phyloP scores from a whole-genome alignment of 495 filamentous ascomycete genomes.

The Neurospora sp. region DNA sequence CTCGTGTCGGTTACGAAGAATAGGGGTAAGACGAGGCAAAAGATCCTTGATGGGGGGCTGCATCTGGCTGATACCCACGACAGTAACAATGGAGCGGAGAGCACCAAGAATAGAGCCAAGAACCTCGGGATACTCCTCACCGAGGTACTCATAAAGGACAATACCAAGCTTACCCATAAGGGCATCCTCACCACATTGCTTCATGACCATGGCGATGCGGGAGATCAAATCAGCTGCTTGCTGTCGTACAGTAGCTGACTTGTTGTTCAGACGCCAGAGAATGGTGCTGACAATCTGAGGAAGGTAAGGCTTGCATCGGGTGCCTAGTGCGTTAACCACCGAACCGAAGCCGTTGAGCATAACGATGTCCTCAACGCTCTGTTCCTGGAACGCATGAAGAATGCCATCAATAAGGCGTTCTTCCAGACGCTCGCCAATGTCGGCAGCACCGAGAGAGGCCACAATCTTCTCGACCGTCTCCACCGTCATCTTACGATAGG shows the following conservation, averaged over 20 bases:
- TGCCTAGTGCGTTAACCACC: constrained; percentile 89
- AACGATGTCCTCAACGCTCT: constrained; percentile 90
- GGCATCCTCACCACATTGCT: constrained; percentile 91
- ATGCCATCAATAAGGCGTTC: constrained; percentile 92
- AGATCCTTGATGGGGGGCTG: constrained; percentile 97
- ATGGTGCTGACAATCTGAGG: constrained; percentile 95
- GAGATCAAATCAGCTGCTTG: constrained; percentile 96
- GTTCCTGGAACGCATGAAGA: constrained; percentile 95
- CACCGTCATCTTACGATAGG: constrained; percentile 97
- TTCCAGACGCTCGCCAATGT: constrained; percentile 85
- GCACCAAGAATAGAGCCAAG: constrained; percentile 94
- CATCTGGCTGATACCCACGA: constrained; percentile 97
- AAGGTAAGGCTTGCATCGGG: constrained; percentile 89
- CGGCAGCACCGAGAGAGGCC: constrained; percentile 82
- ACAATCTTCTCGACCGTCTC: constrained; percentile 96
- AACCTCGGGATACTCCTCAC: constrained; percentile 98
- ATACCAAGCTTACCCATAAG: constrained; percentile 92
- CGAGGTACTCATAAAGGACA: constrained; percentile 97
- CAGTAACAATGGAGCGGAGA: constrained; percentile 90
- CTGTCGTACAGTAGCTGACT: constrained; percentile 88
- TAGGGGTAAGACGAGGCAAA: constrained; percentile 88
- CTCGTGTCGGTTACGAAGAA: constrained; percentile 95
- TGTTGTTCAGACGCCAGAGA: constrained; percentile 97
- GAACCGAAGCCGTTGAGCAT: constrained; percentile 99
- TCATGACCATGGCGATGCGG: constrained; percentile 96